Evolutionary conservation across 1,139 yeast species (phyloP).

Genomic region (Magnusiomyces tetraspermus): DNA sequence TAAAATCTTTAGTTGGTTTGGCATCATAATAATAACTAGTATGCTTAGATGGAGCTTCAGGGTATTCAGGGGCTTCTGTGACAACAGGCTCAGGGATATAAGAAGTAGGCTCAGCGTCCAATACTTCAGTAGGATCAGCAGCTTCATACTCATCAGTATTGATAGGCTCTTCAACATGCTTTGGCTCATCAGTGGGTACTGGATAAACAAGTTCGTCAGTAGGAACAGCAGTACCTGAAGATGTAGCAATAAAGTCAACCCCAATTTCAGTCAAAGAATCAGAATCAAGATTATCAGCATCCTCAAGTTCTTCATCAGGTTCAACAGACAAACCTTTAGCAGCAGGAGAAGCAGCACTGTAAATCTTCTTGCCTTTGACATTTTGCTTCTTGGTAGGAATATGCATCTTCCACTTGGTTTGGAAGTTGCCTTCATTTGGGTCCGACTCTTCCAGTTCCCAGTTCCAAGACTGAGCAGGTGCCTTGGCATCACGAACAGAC

Average conservation of each 20-base stretch:
- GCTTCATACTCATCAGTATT: neutral
- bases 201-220: too few relatives aligned
- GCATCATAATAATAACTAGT: neutral
- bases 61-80: neutral
- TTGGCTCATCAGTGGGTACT: neutral
- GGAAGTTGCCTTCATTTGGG: too few relatives aligned
- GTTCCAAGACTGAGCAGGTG: too few relatives aligned
- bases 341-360: too few relatives aligned
- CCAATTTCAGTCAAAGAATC: too few relatives aligned
- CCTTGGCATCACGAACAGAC: too few relatives aligned
- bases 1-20: neutral
- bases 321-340: neutral
- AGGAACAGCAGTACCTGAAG: too few relatives aligned
- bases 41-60: neutral
- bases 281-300: neutral
- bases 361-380: too few relatives aligned
- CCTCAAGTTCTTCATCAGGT: neutral
- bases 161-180: neutral
- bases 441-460: too few relatives aligned
- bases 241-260: too few relatives aligned
- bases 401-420: too few relatives aligned
- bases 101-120: neutral
- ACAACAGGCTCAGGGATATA: neutral
- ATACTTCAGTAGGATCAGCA: neutral
- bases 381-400: too few relatives aligned